A percentile compares a stretch with the other conserved stretches of the same genome.
Evolutionary conservation across 768 basidiomycete species (phyloP).

Genomic region (Tylopilus balloui): DNA sequence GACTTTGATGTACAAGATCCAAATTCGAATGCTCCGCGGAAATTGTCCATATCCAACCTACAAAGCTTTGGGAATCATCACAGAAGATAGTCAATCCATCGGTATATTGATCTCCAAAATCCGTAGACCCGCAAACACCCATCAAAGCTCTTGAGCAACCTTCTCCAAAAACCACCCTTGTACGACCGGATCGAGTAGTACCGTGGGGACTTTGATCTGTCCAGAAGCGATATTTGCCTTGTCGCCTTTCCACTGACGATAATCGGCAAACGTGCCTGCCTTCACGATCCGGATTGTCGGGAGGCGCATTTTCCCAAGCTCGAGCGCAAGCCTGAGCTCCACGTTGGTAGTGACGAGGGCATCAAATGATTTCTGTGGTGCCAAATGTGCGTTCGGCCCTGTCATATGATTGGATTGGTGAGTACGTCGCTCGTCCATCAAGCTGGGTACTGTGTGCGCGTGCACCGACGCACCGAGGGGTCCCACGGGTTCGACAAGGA

Average conservation of each 20-base stretch:
- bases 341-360: conserved; percentile 2
- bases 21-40: too few species aligned
- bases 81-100: too few species aligned
- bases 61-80: too few species aligned
- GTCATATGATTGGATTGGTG: neutral
- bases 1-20: too few species aligned
- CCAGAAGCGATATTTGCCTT: neutral
- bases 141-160: conserved; percentile 15
- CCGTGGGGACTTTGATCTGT: conserved; percentile 17
- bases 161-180: conserved; percentile 19
- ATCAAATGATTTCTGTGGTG: conserved; percentile 7
- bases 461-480: conserved; percentile 6
- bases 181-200: neutral
- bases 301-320: neutral
- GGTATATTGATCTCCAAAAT: too few species aligned
- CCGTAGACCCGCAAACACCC: neutral
- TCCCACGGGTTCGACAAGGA: conserved; percentile 13
- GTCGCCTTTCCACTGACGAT: conserved; percentile 12
- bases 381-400: conserved; percentile 8
- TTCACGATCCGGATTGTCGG: conserved; percentile 24
- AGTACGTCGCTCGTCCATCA: neutral
- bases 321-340: neutral
- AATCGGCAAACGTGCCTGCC: conserved; percentile 18
- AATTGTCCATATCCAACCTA: too few species aligned
- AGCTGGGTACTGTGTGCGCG: too few species aligned